These are phyloP conservation scores for Saccharomycopsis hybrid DNA, from an alignment of 1,139 yeast species.

Conservation along the genomic window DNA sequence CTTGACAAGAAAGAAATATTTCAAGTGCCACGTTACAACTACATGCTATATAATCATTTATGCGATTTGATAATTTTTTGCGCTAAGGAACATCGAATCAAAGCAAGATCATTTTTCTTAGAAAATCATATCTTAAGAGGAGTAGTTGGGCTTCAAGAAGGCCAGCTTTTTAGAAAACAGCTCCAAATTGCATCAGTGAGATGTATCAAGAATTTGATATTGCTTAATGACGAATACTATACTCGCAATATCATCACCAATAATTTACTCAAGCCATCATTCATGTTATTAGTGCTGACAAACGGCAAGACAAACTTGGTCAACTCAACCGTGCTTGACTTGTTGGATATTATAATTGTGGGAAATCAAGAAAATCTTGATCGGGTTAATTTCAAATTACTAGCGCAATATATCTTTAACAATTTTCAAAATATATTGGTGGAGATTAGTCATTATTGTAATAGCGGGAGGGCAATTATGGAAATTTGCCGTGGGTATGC, in stretches of 20 bases:
- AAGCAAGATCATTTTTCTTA: constrained; percentile 56
- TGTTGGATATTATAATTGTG: constrained; percentile 48
- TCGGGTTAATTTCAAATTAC: constrained; percentile 13
- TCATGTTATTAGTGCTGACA: constrained; percentile 39
- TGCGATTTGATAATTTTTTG: constrained; percentile 69
- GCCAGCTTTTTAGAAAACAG: constrained; percentile 36
- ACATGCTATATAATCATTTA: constrained; percentile 51
- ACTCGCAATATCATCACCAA: constrained; percentile 50
- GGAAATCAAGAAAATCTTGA: constrained; percentile 24
- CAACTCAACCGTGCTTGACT: constrained; percentile 70
- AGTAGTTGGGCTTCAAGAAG: constrained; percentile 38
- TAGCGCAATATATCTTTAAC: constrained; percentile 3
- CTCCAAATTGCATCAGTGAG: constrained; percentile 61
- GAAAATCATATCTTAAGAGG: constrained; percentile 51
- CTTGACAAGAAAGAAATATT: constrained; percentile 20
- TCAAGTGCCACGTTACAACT: constrained; percentile 23
- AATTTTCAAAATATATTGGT: constrained; percentile 8
- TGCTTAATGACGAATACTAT: constrained; percentile 56
- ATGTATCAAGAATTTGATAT: constrained; percentile 53
- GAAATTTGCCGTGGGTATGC: constrained; percentile 20
- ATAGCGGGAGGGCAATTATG: constrained; percentile 20
- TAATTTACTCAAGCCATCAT: constrained; percentile 30
- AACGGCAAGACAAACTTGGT: constrained; percentile 54
- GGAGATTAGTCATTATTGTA: constrained; percentile 22
- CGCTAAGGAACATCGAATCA: constrained; percentile 47